Base-by-base conservation (phyloP, 129 eudicot species). In the Smallanthus sonchifolius region DNA sequence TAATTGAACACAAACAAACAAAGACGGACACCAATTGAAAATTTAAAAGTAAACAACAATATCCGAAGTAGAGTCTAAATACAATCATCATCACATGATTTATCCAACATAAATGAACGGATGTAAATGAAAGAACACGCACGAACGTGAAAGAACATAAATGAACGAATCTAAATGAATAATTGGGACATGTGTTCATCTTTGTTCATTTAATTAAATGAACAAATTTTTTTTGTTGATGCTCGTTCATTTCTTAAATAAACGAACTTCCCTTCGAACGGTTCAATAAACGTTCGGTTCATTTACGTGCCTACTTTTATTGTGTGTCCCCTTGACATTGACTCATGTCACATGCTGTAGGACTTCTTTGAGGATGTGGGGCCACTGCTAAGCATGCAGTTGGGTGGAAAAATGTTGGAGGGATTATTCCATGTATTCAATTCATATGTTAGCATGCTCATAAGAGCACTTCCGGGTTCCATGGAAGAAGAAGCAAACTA, bases 361-460 rank as follows among this genome's bases (percentile, higher is more conserved):
- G 99, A 94, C 69, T 94, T 94, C 82, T 91, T 94, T 60, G 97
- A 91, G 84, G 97, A 94, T 78, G 97, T 94, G 34, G 99, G 91
- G 61, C 97, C 99, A 48, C 85, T 94, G 6, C 80, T 91, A 76
- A 94, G 92, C 76, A 91, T 94, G 99, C 99, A 94, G 77, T 82
- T 94, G 67, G 99, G 99, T 20, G 93, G 96, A 52, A 91, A 86
- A 87, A 85, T 93, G 75, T 57, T 94, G 84, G 98, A 94, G 75
- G 97, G 97, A 60, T 80, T 94, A 66, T 94, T 83, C 79, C 94
- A 94, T 56, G 92, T 88, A 38, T 94, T 88, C 48, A 86, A 78
- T 68, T 85, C 93, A 43, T 94, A 94, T 36, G 84, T 94, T 38
- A 85, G 72, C 86, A 81, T 87, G 87, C 91, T 94, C 70, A 88